Percentiles rank a stretch among this genome's conserved stretches.
Evolutionary conservation across 2,329 filamentous ascomycete species (phyloP).

Genomic region (Colletotrichum somersetense): DNA sequence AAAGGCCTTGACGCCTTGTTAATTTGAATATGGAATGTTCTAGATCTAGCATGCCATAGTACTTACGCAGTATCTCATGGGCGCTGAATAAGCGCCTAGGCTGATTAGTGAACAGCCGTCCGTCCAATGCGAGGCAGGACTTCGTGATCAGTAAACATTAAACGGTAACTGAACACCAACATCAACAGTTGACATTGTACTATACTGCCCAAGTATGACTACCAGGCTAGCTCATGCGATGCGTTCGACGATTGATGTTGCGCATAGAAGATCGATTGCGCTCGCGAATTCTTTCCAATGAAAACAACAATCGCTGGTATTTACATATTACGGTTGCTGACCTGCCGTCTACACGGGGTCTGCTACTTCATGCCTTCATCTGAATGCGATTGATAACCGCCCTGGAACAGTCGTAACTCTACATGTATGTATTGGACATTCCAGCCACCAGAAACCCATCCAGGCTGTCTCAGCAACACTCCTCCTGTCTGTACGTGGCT

Average conservation of each 20-base stretch:
- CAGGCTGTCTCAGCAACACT: neutral
- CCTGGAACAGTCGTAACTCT: neutral
- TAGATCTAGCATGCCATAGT: too few species aligned
- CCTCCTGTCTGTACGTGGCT: too few species aligned
- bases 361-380: neutral
- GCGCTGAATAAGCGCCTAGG: neutral
- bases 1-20: too few species aligned
- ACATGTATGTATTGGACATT: neutral
- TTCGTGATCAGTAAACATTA: neutral
- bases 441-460: too few species aligned
- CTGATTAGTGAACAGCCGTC: conserved; percentile 3
- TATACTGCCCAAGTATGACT: neutral
- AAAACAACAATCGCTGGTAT: neutral
- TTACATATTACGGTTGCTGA: neutral
- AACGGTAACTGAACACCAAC: neutral
- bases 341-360: neutral
- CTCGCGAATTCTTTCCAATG: neutral
- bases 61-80: too few species aligned
- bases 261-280: neutral
- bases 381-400: neutral
- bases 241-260: neutral
- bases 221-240: neutral
- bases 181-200: neutral
- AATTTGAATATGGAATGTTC: neutral
- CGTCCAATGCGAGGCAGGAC: neutral